Evolutionary conservation across 306 rosid genomes (phyloP), one percentile per base, ranked within the genome.

Genomic region (Comarum palustre): DNA sequence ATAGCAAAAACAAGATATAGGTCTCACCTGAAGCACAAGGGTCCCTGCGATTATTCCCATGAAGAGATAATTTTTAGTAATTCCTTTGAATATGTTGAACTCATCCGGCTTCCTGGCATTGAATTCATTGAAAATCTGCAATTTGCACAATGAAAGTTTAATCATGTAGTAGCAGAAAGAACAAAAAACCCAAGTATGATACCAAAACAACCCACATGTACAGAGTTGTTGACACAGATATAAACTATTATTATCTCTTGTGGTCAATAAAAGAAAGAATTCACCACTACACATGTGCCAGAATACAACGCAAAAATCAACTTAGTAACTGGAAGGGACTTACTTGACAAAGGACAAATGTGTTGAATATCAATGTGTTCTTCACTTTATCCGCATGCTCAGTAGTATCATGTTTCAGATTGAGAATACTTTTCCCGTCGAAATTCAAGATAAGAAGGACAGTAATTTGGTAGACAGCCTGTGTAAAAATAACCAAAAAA

Each of bases 271-370:
- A 61, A 61, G 67, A 34, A 17, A 34, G 19, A 17, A 59, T 27
- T 24, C 20, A 1, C 17, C 22, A 62, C 36, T 62, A 3, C 43
- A 61, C 3, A 7, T 61, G 14, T 14, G 27, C 64, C 34, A 70
- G 47, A n/a, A 20, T 32, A 3, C 17, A 31, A 48, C 10, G 29
- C 12, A 48, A 38, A 52, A 41, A 20, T 34, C 36, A 19, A 36
- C 6, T 61, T 31, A 52, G 9, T 34, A 69, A 54, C 19, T 6
- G 11, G 55, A 19, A 25, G 29, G 31, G 43, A 80, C 92, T 82
- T 87, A 94, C 98, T 78, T 89, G 98, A 69, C 97, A 94, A 58
- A 91, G 90, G 79, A 94, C 98, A 80, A 94, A 94, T 7, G 98
- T 78, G 76, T 94, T 94, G 83, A 94, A 94, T 82, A 94, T 94